A percentile compares a stretch with the other conserved stretches of the same genome.
phyloP scores from a whole-genome alignment of 768 basidiomycete genomes.

The Tulasnella sp. region DNA sequence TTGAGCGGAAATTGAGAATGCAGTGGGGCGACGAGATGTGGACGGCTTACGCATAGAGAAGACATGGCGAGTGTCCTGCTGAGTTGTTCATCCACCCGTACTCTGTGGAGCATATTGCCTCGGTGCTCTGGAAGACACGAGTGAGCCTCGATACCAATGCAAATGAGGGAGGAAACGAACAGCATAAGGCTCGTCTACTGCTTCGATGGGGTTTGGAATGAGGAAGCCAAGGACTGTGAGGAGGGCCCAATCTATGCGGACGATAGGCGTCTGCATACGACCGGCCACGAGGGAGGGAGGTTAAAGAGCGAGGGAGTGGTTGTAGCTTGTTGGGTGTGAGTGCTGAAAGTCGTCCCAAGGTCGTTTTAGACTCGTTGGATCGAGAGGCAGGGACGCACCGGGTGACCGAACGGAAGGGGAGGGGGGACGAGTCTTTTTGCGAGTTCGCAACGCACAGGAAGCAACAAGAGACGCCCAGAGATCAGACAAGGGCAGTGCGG shows the following conservation, averaged over 20 bases:
- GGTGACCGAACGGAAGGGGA: background rate
- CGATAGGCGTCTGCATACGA: background rate
- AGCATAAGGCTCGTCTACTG: background rate
- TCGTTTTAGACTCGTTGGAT: background rate
- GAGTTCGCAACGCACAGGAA: background rate
- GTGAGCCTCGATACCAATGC: background rate
- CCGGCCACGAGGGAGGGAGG: background rate
- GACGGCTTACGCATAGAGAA: conserved; percentile 1
- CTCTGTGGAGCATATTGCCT: background rate
- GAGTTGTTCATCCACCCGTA: conserved; percentile 10
- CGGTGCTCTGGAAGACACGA: background rate
- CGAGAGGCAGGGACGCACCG: background rate
- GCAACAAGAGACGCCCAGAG: background rate
- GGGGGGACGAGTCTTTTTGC: background rate
- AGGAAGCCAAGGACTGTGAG: background rate
- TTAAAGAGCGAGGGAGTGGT: background rate
- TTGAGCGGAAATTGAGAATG: background rate
- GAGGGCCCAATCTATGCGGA: background rate
- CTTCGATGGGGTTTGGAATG: background rate
- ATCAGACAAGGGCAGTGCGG: background rate
- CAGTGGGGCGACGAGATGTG: background rate
- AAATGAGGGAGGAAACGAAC: background rate
- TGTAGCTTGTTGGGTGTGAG: background rate
- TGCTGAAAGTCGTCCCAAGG: background rate
- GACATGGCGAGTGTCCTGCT: conserved; percentile 7